phyloP scores from a whole-genome alignment of 768 basidiomycete species.

The Mrakia hoshinonis region DNA sequence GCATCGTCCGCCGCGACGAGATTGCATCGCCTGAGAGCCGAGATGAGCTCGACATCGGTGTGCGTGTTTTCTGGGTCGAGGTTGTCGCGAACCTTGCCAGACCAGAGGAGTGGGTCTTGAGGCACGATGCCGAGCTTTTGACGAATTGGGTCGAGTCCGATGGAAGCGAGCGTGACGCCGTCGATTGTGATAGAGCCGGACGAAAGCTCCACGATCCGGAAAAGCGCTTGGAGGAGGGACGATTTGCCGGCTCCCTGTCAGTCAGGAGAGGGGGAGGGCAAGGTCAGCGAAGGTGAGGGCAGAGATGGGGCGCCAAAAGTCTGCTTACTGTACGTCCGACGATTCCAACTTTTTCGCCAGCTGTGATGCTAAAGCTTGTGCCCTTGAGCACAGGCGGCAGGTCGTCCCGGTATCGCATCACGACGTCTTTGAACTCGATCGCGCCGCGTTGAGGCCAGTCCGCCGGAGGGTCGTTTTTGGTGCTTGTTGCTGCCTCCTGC shows the following conservation, averaged over 20 bases:
- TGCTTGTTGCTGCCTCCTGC: slow-evolving; percentile 45
- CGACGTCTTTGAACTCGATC: slow-evolving; percentile 65
- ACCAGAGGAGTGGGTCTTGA: slow-evolving; percentile 45
- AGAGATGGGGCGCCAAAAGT: background rate
- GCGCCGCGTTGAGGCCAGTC: slow-evolving; percentile 68
- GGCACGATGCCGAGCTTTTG: slow-evolving; percentile 36
- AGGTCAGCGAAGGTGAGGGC: background rate
- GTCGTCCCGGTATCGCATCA: slow-evolving; percentile 74
- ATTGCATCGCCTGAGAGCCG: slow-evolving; percentile 75
- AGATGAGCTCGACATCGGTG: slow-evolving; percentile 73
- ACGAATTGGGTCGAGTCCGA: slow-evolving; percentile 66
- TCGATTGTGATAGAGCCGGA: slow-evolving; percentile 71
- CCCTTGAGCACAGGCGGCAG: slow-evolving; percentile 83
- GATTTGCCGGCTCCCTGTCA: slow-evolving; percentile 72
- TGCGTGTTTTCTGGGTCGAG: slow-evolving; percentile 80
- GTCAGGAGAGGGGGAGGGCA: slow-evolving; percentile 35
- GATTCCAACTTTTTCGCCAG: slow-evolving; percentile 85
- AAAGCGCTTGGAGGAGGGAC: slow-evolving; percentile 74
- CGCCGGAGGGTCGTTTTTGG: slow-evolving; percentile 53
- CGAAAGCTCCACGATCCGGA: slow-evolving; percentile 59
- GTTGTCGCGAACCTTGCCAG: slow-evolving; percentile 51
- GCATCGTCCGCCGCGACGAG: slow-evolving; percentile 53
- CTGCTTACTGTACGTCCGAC: slow-evolving; percentile 52
- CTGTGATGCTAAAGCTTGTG: slow-evolving; percentile 57
- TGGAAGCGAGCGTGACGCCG: slow-evolving; percentile 67